Conservation (phyloP, 1,139 yeast species). For the Kodamaea derodonti region DNA sequence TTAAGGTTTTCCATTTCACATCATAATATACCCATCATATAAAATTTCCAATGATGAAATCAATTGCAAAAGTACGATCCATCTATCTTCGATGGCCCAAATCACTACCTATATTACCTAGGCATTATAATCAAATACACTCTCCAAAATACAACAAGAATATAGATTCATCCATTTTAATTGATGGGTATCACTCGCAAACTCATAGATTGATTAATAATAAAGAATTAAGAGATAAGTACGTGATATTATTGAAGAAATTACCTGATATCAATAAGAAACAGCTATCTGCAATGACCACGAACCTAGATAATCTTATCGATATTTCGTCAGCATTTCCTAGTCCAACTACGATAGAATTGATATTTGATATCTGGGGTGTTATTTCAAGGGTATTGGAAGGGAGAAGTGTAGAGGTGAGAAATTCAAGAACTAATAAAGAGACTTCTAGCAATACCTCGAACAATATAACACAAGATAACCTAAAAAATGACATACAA, state of each 20-base stretch:
- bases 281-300: conserved; percentile 10
- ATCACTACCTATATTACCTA: too few species aligned
- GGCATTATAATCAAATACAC: conserved; percentile 17
- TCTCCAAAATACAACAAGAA: conserved; percentile 4
- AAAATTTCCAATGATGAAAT: too few species aligned
- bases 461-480: too few species aligned
- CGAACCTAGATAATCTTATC: conserved; percentile 14
- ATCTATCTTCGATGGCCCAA: too few species aligned
- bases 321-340: conserved; percentile 18
- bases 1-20: too few species aligned
- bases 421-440: too few species aligned
- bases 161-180: conserved; percentile 3
- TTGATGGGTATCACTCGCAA: conserved; percentile 11
- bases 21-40: too few species aligned
- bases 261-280: conserved; percentile 7
- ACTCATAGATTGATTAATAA: conserved; percentile 14
- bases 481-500: conserved; percentile 2
- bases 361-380: conserved; percentile 23
- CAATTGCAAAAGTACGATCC: too few species aligned
- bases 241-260: conserved; percentile 9
- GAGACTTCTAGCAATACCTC: background rate
- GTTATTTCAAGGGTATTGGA: too few species aligned
- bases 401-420: conserved; percentile 7
- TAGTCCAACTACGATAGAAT: conserved; percentile 10
- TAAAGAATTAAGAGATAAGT: conserved; percentile 9